A percentile compares a stretch with the other conserved stretches of the same genome.
Evolutionary conservation across 768 basidiomycete genomes (phyloP).

Genomic region (Pulveroboletus sp.): DNA sequence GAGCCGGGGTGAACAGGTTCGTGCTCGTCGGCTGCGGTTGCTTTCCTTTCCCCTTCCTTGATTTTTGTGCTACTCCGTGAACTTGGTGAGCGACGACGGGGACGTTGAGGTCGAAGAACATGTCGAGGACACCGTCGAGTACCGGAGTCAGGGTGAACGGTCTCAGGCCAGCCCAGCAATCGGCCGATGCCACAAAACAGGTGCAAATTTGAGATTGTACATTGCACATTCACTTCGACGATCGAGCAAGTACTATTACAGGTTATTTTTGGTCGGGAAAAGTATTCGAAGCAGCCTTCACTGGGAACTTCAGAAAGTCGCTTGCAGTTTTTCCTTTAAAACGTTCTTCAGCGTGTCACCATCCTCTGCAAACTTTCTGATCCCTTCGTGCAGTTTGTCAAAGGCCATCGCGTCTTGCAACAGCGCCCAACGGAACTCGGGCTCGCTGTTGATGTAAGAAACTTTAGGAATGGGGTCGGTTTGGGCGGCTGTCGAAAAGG

Average conservation of each 20-base stretch:
- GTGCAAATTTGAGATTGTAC: too few species aligned
- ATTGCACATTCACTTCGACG: too few species aligned
- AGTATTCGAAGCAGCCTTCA: not conserved
- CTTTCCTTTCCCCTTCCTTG: constrained; percentile 31
- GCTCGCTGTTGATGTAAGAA: constrained; percentile 81
- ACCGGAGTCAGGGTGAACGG: not conserved
- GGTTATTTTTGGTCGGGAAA: not conserved
- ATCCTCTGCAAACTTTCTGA: constrained; percentile 95
- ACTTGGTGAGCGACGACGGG: constrained; percentile 37
- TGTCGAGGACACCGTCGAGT: too few species aligned
- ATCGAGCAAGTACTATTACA: not conserved
- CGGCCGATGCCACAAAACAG: not conserved
- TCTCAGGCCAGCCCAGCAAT: not conserved
- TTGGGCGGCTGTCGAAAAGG: constrained; percentile 41
- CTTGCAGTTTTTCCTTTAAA: constrained; percentile 59
- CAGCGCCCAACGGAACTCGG: constrained; percentile 89
- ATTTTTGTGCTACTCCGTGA: constrained; percentile 8
- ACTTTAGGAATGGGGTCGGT: constrained; percentile 71
- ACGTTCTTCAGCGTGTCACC: constrained; percentile 79
- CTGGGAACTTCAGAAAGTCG: not conserved
- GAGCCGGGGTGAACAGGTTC: constrained; percentile 48
- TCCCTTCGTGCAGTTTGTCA: constrained; percentile 95
- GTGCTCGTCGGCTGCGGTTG: constrained; percentile 33
- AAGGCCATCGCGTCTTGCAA: constrained; percentile 92
- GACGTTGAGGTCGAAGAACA: constrained; percentile 70